Conservation (phyloP, 73 alveolate genomes). For the Paramecium bursaria region DNA sequence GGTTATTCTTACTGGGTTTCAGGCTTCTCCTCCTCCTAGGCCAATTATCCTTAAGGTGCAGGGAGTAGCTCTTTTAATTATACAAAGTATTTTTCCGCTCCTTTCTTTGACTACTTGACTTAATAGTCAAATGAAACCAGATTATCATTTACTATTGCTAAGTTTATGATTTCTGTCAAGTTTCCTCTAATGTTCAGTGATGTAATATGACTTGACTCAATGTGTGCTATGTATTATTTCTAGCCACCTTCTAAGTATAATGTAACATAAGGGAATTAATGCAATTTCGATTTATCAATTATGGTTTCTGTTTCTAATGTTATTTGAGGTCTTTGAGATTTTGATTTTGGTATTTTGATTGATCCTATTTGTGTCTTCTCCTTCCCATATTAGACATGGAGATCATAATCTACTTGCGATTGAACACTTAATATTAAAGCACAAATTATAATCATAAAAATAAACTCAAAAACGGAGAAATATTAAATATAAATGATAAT, state of each 20-base stretch:
- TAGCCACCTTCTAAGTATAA: neutral
- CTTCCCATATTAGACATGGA: too few relatives aligned
- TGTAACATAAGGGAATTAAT: neutral
- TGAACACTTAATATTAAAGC: neutral
- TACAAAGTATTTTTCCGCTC: neutral
- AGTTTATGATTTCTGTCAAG: neutral
- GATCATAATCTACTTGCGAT: too few relatives aligned
- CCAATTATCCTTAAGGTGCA: conserved; percentile 6
- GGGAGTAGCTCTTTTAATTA: neutral
- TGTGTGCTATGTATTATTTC: conserved; percentile 22
- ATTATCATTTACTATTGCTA: neutral
- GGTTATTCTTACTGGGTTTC: conserved; percentile 18
- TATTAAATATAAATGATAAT: neutral
- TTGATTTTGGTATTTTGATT: conserved; percentile 5
- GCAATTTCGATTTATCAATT: neutral
- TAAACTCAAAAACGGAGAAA: neutral
- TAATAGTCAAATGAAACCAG: conserved; percentile 25
- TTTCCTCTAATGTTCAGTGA: neutral
- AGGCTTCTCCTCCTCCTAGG: neutral
- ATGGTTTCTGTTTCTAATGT: neutral
- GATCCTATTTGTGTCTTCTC: neutral
- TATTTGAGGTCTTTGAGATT: neutral
- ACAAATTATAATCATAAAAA: too few relatives aligned
- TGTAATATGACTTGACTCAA: neutral
- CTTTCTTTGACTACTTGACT: neutral